Percentiles rank a stretch among this genome's conserved stretches.
phyloP scores from a whole-genome alignment of 805 yeast genomes.

The Yarrowia divulgata region DNA sequence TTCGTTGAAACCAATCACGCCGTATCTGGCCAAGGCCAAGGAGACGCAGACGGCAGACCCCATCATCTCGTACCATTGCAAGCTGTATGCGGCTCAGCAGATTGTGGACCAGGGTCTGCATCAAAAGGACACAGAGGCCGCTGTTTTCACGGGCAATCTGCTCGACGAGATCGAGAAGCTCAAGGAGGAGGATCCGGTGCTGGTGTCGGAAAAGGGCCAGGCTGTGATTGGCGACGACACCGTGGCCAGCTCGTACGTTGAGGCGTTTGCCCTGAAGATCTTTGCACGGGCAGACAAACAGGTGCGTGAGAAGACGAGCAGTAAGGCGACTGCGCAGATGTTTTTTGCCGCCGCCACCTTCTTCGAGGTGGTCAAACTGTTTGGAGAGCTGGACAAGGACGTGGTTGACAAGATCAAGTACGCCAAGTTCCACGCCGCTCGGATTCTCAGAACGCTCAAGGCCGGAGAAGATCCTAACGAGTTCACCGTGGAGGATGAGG shows the following conservation, averaged over 20 bases:
- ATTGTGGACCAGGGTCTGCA: conserved; percentile 70
- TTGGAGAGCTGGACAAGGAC: conserved; percentile 50
- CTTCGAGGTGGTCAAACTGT: conserved; percentile 58
- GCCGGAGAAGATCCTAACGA: conserved; percentile 66
- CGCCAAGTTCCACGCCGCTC: conserved; percentile 67
- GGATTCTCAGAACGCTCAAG: conserved; percentile 60
- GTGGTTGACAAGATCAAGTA: conserved; percentile 58
- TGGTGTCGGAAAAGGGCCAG: conserved; percentile 50
- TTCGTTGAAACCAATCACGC: conserved; percentile 46
- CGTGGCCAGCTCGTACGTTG: conserved; percentile 62
- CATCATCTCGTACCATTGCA: conserved; percentile 74
- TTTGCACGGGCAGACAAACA: conserved; percentile 63
- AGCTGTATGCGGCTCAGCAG: conserved; percentile 73
- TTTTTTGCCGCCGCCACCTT: conserved; percentile 65
- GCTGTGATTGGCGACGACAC: conserved; percentile 66
- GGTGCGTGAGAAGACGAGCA: conserved; percentile 54
- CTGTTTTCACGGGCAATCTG: conserved; percentile 64
- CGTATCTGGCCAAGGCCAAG: conserved; percentile 46
- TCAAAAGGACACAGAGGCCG: conserved; percentile 60
- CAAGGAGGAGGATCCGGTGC: conserved; percentile 54
- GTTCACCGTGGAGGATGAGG: conserved; percentile 50
- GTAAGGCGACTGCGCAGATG: conserved; percentile 58
- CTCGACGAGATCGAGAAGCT: conserved; percentile 73
- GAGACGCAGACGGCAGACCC: conserved; percentile 70
- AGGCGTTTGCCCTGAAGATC: conserved; percentile 64